phyloP scores from a whole-genome alignment of 768 basidiomycete genomes.

The Lentinus tigrinus region DNA sequence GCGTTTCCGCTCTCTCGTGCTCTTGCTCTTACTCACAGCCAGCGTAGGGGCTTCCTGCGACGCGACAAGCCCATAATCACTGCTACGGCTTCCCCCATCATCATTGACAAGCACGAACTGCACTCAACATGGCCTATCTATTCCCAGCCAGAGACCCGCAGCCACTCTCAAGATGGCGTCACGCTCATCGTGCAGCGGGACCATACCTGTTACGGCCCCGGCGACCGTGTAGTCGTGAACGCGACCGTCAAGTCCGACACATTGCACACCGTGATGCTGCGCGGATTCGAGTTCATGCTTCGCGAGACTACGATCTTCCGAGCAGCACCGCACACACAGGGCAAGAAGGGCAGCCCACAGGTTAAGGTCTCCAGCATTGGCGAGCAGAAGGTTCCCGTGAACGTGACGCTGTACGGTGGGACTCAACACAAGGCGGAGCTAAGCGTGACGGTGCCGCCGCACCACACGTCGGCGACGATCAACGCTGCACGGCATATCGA shows the following conservation, averaged over 20 bases:
- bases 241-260: conserved; percentile 74
- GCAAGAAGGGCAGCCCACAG: conserved; percentile 61
- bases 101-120: conserved; percentile 91
- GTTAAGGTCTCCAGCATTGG: conserved; percentile 53
- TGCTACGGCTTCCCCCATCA: conserved; percentile 67
- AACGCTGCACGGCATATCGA: conserved; percentile 84
- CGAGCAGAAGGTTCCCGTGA: conserved; percentile 72
- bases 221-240: conserved; percentile 72
- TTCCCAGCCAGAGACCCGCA: conserved; percentile 72
- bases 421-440: conserved; percentile 73
- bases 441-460: conserved; percentile 62
- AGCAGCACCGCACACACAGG: conserved; percentile 51
- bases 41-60: conserved; percentile 72
- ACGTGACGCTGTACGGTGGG: conserved; percentile 72
- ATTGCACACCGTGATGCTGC: conserved; percentile 66
- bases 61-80: conserved; percentile 70
- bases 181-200: conserved; percentile 74
- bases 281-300: conserved; percentile 80
- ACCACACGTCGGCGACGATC: conserved; percentile 79
- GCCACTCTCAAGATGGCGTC: conserved; percentile 62
- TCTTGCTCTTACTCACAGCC: not conserved
- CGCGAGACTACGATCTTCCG: conserved; percentile 76
- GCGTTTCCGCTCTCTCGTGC: conserved; percentile 27
- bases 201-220: conserved; percentile 82
- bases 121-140: conserved; percentile 95